These are phyloP conservation scores for Solanum pimpinellifolium DNA, from an alignment of 257 asterid species.

Conservation along the genomic window DNA sequence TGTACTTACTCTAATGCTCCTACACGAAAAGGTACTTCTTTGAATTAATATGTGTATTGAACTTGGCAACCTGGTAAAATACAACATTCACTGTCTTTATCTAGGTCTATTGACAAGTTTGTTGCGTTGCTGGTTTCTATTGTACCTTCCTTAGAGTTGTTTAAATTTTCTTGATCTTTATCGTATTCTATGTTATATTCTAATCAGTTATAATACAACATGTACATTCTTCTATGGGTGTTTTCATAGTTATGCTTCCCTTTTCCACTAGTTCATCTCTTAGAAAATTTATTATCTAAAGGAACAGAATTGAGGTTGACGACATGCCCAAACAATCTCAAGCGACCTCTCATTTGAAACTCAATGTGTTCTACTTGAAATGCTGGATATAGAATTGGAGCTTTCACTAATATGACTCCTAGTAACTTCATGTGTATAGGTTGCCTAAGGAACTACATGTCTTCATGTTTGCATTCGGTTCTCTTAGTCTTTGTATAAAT, in stretches of 20 bases:
- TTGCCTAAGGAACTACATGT: no score
- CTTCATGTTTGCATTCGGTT: no score
- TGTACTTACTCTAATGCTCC: constrained; percentile 83
- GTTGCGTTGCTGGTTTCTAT: neutral
- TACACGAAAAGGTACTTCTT: constrained; percentile 76
- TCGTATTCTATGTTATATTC: neutral
- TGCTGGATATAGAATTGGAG: no score
- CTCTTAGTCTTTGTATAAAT: no score
- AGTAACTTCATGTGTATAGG: no score
- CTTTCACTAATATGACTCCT: no score
- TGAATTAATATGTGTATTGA: neutral
- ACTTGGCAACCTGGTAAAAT: neutral
- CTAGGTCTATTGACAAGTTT: neutral
- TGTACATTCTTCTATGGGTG: no score
- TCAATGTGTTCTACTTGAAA: neutral
- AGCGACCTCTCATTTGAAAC: neutral
- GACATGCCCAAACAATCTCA: neutral
- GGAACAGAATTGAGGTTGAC: neutral
- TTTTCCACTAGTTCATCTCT: no score
- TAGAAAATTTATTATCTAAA: no score
- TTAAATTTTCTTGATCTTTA: neutral
- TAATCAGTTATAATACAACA: neutral
- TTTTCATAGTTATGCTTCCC: no score
- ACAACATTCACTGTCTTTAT: neutral
- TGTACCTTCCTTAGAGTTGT: neutral